A percentile compares a stretch with the other conserved stretches of the same genome.
Conservation (phyloP, 148 eudicot genomes). For the Rhododendron williamsianum region DNA sequence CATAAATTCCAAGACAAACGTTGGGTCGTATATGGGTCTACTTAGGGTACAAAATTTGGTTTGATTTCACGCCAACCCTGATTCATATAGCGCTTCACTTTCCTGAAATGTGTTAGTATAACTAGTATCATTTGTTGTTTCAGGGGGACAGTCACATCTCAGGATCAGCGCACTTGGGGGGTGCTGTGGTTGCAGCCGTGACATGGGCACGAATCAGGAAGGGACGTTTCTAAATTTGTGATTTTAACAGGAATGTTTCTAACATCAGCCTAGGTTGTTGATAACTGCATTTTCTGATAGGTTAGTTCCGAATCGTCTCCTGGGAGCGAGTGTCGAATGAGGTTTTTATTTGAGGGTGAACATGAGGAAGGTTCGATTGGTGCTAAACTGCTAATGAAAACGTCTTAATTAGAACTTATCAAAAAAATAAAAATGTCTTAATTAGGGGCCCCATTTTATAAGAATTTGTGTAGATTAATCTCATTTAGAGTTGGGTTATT, state of each 20-base stretch:
- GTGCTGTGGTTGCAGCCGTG: constrained; percentile 67
- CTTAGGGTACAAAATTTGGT: background rate
- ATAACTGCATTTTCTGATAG: background rate
- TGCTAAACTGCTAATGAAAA: background rate
- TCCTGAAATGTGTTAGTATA: background rate
- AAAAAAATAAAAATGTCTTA: background rate
- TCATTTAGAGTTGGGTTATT: background rate
- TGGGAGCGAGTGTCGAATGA: background rate
- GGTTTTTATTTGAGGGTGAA: background rate
- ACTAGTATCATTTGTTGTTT: background rate
- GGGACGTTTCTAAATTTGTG: constrained; percentile 31
- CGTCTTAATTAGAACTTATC: too few species aligned
- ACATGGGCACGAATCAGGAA: constrained; percentile 49
- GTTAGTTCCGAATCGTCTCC: background rate
- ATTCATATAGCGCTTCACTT: background rate
- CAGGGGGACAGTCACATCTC: constrained; percentile 72
- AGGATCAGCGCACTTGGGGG: constrained; percentile 83
- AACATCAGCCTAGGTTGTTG: background rate
- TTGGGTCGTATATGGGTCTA: background rate
- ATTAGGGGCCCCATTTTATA: background rate
- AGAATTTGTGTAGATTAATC: background rate
- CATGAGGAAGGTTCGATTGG: background rate
- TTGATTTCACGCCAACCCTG: background rate
- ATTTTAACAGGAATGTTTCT: background rate
- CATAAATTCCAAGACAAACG: background rate